These are phyloP conservation scores for Plasmodium malariae DNA, from an alignment of 169 alveolate genomes.

Conservation along the genomic window DNA sequence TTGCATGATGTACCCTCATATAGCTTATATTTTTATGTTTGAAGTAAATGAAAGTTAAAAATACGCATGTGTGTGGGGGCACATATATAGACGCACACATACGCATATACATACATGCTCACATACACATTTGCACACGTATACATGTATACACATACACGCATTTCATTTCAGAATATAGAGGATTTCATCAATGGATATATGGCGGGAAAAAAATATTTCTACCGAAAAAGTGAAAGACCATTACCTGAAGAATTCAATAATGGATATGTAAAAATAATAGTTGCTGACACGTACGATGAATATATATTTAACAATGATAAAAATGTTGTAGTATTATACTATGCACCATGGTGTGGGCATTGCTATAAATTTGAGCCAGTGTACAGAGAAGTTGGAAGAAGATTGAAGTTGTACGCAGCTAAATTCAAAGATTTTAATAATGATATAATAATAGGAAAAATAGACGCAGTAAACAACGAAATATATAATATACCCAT, in stretches of 20 bases:
- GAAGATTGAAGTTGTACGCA: constrained; percentile 45
- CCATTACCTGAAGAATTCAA: constrained; percentile 69
- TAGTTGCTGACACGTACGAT: constrained; percentile 87
- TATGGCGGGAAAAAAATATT: constrained; percentile 30
- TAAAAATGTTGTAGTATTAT: constrained; percentile 89
- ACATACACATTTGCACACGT: background rate
- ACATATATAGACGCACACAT: background rate
- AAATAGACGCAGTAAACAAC: constrained; percentile 73
- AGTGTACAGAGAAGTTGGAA: constrained; percentile 87
- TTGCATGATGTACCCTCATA: no score
- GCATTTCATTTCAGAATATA: constrained; percentile 21
- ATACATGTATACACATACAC: background rate
- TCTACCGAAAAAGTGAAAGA: constrained; percentile 65
- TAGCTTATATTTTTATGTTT: no score
- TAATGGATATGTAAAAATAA: constrained; percentile 74
- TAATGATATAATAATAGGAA: constrained; percentile 53
- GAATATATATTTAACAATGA: constrained; percentile 84
- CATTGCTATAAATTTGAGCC: constrained; percentile 96
- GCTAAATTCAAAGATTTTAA: constrained; percentile 26
- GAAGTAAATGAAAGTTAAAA: constrained; percentile 63
- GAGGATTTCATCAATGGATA: constrained; percentile 50
- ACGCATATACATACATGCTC: background rate
- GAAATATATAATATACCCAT: constrained; percentile 56
- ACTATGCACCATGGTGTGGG: constrained; percentile 96
- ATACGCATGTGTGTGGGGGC: background rate